These are phyloP conservation scores for Solanum appendiculatum DNA, from an alignment of 257 asterid species.

Conservation along the genomic window DNA sequence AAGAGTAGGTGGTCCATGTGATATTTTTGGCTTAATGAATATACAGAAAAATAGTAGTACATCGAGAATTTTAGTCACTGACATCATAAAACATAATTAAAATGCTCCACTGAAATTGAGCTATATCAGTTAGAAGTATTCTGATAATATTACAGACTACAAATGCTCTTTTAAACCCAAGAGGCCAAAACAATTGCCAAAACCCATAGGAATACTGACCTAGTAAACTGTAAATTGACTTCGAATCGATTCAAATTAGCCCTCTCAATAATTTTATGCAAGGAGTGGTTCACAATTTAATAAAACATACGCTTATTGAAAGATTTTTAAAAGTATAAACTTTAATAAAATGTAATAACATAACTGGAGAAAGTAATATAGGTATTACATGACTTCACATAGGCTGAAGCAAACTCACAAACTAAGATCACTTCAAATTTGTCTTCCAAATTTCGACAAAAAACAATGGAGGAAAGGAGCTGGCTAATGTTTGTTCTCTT, in stretches of 20 bases:
- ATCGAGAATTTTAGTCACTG: background rate
- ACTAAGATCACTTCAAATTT: background rate
- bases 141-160: background rate
- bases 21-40: background rate
- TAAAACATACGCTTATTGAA: background rate
- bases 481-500: background rate
- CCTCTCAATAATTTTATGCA: background rate
- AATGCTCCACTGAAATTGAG: background rate
- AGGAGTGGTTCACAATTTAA: background rate
- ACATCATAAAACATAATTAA: background rate
- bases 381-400: background rate
- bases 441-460: background rate
- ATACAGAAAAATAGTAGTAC: background rate
- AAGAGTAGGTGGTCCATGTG: background rate
- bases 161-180: background rate
- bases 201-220: background rate
- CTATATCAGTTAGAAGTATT: background rate
- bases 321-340: background rate
- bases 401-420: background rate
- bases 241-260: background rate
- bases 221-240: background rate
- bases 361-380: background rate
- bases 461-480: background rate
- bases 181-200: background rate
- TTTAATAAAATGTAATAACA: background rate